phyloP scores from a whole-genome alignment of 805 yeast species.

The Yamadazyma laniorum region DNA sequence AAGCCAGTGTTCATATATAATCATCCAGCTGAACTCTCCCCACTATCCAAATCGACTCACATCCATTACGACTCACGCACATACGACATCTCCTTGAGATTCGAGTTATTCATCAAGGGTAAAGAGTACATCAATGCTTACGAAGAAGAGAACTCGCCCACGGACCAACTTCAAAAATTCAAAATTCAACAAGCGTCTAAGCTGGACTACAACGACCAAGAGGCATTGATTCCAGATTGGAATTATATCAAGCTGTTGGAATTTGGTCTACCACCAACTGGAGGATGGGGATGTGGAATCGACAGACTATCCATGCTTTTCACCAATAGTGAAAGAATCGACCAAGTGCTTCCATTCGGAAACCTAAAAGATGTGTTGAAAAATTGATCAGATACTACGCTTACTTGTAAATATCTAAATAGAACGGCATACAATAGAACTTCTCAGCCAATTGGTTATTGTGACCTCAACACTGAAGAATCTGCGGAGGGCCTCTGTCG shows the following conservation, averaged over 20 bases:
- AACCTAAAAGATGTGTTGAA: constrained; percentile 64
- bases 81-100: constrained; percentile 59
- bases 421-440: no score
- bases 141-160: constrained; percentile 93
- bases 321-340: constrained; percentile 63
- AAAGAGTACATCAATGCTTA: constrained; percentile 88
- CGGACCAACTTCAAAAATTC: constrained; percentile 64
- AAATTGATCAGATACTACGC: constrained; percentile 44
- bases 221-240: constrained; percentile 68
- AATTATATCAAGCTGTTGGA: constrained; percentile 75
- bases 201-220: constrained; percentile 51
- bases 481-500: no score
- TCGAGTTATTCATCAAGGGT: constrained; percentile 80
- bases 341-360: constrained; percentile 74
- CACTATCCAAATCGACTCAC: constrained; percentile 70
- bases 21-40: constrained; percentile 84
- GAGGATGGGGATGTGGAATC: constrained; percentile 96
- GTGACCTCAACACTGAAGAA: no score
- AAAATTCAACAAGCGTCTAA: constrained; percentile 52
- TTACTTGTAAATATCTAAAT: not conserved
- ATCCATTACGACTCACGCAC: constrained; percentile 25
- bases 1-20: constrained; percentile 73
- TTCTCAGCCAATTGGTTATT: no score
- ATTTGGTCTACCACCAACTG: constrained; percentile 96
- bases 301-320: constrained; percentile 85